These are phyloP conservation scores for Sapria himalayana DNA, from an alignment of 345 rosid species.

Conservation along the genomic window DNA sequence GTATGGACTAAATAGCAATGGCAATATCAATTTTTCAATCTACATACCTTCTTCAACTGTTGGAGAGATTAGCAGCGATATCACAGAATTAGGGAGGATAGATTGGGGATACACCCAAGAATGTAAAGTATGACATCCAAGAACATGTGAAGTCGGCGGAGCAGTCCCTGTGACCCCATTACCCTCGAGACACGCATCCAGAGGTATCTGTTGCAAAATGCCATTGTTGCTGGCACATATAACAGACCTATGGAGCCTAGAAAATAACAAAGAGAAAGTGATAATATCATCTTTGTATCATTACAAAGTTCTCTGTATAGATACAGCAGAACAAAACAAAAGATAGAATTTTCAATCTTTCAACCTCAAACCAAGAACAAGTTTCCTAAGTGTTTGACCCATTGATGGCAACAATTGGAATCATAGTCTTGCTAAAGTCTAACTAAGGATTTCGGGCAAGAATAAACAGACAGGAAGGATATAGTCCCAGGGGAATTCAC, in stretches of 20 bases:
- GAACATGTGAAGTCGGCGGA: slow-evolving; percentile 20
- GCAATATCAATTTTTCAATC: slow-evolving; percentile 2
- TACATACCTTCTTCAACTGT: slow-evolving; percentile 50
- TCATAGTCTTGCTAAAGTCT: too few relatives aligned
- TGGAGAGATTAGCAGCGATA: slow-evolving; percentile 36
- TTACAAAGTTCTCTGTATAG: too few relatives aligned
- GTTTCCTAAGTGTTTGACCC: too few relatives aligned
- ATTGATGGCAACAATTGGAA: too few relatives aligned
- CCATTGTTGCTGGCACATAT: slow-evolving; percentile 27
- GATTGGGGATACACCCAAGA: slow-evolving; percentile 95
- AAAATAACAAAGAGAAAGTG: too few relatives aligned
- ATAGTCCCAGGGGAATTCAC: too few relatives aligned
- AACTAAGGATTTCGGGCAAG: too few relatives aligned
- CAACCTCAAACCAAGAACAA: too few relatives aligned
- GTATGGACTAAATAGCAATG: slow-evolving; percentile 1
- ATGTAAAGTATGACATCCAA: slow-evolving; percentile 33
- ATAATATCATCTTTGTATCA: too few relatives aligned
- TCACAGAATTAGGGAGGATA: slow-evolving; percentile 47
- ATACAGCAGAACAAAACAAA: too few relatives aligned
- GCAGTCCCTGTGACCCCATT: slow-evolving; percentile 7
- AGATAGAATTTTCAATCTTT: too few relatives aligned
- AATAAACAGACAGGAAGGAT: too few relatives aligned
- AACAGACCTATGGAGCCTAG: slow-evolving; percentile 50
- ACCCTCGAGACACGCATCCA: slow-evolving; percentile 13
- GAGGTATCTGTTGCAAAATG: slow-evolving; percentile 17